Conservation (phyloP, 345 rosid genomes). For the Hirschfeldia incana region DNA sequence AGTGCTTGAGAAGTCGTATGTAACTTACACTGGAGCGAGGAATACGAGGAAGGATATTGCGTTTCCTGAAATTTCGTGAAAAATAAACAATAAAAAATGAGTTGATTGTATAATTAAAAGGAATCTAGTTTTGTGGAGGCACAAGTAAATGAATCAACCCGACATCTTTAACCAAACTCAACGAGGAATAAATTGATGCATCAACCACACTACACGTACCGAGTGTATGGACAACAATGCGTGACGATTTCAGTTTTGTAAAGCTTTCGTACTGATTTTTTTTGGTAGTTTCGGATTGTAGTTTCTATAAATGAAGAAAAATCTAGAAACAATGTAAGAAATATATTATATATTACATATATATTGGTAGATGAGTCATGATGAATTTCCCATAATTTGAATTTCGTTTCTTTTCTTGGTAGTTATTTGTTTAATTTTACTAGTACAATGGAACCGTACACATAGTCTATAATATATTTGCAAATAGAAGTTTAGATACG, state of each 20-base stretch:
- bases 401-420: not conserved
- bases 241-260: conserved; percentile 30
- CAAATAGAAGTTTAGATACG: conserved; percentile 8
- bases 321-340: not conserved
- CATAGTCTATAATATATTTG: conserved; percentile 1
- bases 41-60: conserved; percentile 66
- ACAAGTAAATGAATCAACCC: not conserved
- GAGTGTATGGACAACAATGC: conserved; percentile 33
- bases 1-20: not conserved
- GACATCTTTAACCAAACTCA: conserved; percentile 26
- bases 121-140: conserved; percentile 17
- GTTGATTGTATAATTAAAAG: conserved; percentile 13
- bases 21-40: conserved; percentile 76
- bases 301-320: not conserved
- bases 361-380: conserved; percentile 12
- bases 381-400: conserved; percentile 8
- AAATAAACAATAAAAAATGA: not conserved
- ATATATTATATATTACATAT: not conserved
- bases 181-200: conserved; percentile 30
- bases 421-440: not conserved
- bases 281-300: conserved; percentile 17
- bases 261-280: conserved; percentile 10
- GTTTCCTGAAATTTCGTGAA: conserved; percentile 57
- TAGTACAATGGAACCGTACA: conserved; percentile 13
- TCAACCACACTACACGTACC: conserved; percentile 32